Conservation (phyloP, 176 grass and related monocot species). For the Ananas comosus region DNA sequence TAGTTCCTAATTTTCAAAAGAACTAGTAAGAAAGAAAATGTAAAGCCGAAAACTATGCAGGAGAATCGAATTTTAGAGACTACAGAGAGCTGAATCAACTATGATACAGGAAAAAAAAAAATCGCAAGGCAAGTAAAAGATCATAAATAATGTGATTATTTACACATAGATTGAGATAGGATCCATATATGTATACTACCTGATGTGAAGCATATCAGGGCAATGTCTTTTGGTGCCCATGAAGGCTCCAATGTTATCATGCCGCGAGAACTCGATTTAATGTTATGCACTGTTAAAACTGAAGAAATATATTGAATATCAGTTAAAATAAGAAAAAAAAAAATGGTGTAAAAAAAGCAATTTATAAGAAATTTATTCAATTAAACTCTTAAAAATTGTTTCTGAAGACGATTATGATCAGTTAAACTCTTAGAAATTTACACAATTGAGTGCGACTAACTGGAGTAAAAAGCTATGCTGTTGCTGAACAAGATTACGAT, state of each 20-base stretch:
- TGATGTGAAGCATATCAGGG: conserved; percentile 94
- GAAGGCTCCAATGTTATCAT: conserved; percentile 15
- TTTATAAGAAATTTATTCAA: too few relatives aligned
- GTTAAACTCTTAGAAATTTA: too few relatives aligned
- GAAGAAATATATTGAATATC: conserved; percentile 14
- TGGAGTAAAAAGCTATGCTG: too few relatives aligned
- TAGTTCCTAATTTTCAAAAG: conserved; percentile 41
- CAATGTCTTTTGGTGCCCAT: conserved; percentile 30
- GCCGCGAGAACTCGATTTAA: conserved; percentile 25
- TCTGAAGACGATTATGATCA: too few relatives aligned
- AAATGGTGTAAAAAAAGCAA: neutral
- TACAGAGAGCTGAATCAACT: too few relatives aligned
- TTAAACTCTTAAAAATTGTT: too few relatives aligned
- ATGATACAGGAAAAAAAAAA: neutral
- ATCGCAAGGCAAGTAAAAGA: neutral
- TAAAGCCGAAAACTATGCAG: neutral
- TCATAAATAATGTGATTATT: neutral
- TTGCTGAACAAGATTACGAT: too few relatives aligned
- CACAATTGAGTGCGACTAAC: too few relatives aligned
- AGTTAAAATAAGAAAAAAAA: neutral
- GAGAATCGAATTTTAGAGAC: neutral
- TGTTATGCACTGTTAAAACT: conserved; percentile 33
- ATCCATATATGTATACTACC: conserved; percentile 29
- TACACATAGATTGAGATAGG: neutral
- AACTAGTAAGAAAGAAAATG: neutral